Evolutionary conservation across 2,329 filamentous ascomycete species (phyloP), one percentile per base, ranked within the genome.

Genomic region (Colletotrichum sp.): DNA sequence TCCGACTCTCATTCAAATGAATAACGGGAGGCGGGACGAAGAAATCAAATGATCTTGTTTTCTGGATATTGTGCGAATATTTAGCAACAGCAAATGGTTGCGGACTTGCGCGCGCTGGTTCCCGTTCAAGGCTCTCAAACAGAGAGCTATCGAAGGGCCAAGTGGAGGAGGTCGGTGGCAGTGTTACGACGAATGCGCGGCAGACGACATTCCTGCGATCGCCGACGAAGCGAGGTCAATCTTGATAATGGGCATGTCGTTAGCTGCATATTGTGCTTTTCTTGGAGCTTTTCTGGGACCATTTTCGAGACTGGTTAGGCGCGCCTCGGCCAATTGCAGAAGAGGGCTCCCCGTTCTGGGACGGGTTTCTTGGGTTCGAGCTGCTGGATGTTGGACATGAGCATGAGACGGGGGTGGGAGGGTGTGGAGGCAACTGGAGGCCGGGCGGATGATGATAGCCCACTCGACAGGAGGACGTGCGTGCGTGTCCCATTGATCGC

Each of bases 401-500:
- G 59, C 28, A 21, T 32, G 26, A 26, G 26, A 26, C 16, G 32
- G 67, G 12, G 30, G 26, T 24, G 63, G 34, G 26, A 52, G 34
- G 69, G 69, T 34, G 24, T 59, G 55, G 55, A 59, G 21, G 18
- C 44, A 52, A 52, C n/a, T 49, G 67, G 55, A 63, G 67, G 67
- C 26, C 63, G 18, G 63, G 63, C 63, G 63, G 57, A 63, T 59
- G 55, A 28, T 59, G 55, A 59, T 59, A 26, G 24, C 55, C 55
- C 34, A 32, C 28, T 12, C 18, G 28, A 21, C 26, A 62, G 26
- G 57, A 57, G 26, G 66, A 57, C 28, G 69, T 59, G 55, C 36
- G 49, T 68, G 66, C 66, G 65, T 57, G 49, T 60, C 65, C 65
- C 74, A 74, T 76, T 76, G 65, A 76, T 76, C 74, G 71, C 59